Base-by-base conservation (phyloP, 768 basidiomycete genomes). In the Melanogaster broomeanus region DNA sequence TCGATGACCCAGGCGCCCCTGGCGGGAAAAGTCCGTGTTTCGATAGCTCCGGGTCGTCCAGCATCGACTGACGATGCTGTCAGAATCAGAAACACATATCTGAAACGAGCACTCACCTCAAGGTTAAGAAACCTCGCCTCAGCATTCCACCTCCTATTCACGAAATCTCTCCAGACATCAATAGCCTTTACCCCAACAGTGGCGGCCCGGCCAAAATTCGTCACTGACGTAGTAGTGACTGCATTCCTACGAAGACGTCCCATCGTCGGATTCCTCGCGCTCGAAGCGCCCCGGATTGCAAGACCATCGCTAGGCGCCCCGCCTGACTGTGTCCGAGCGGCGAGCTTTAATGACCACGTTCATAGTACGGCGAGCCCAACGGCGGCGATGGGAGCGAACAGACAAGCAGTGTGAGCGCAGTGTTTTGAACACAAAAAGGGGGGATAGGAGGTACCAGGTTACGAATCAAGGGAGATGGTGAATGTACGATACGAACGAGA, bases 91-190 rank as follows among this genome's bases (percentile, higher is more conserved):
- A 11, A 13, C 12, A 42, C 22, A 45, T 11, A 24, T 27, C 21
- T 3, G 11, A 28, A 46, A n/a, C 24, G 1, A 31, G 35, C 22
- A 72, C 88, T 69, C 66, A 91, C 92, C 76, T 91, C 88, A 47
- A 94, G 82, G 65, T 94, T 90, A 35, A 94, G 75, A 65, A 85
- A 90, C 58, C 78, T 81, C 3, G 72, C 64, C 43, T 88, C 82
- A 2, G 83, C 65, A 67, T 90, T 84, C 77, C 83, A 94, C 45
- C 92, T 79, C 53, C 75, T 82, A 55, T 82, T 70, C 34, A 94
- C 85, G 60, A 93, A 79, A 59, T 87, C 80, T 61, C 79, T 78
- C 88, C 90, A 91, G n/a, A 81, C 67, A 51, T 89, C 85, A 24
- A 93, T 70, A 24, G 69, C 59, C 67, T 73, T 69, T 69, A 75